These are phyloP conservation scores for Posidonia australis DNA, from an alignment of 106 monocot species.

Conservation along the genomic window DNA sequence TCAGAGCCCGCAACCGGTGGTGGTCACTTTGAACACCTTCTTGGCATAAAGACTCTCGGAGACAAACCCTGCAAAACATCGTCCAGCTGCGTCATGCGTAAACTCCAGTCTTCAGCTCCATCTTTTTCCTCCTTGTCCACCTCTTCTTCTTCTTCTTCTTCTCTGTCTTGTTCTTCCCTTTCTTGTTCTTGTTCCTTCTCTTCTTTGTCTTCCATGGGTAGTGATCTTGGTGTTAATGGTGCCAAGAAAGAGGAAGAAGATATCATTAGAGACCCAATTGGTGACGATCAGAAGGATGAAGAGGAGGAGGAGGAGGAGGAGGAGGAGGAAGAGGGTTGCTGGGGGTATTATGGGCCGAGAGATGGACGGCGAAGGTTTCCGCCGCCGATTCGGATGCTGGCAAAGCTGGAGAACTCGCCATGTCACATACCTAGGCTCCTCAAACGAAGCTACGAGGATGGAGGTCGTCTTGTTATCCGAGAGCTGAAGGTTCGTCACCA, in stretches of 20 bases:
- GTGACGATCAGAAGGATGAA: neutral
- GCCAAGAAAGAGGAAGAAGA: neutral
- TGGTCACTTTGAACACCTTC: neutral
- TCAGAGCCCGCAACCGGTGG: neutral
- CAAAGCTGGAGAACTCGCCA: constrained; percentile 12
- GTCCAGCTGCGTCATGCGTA: neutral
- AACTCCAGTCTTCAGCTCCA: neutral
- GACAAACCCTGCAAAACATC: neutral
- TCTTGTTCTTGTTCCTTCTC: constrained; percentile 1
- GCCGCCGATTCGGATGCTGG: constrained; percentile 35
- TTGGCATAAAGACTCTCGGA: neutral
- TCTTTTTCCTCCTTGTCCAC: neutral
- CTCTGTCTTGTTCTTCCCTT: neutral
- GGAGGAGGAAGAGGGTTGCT: constrained; percentile 21
- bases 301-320: constrained; percentile 7
- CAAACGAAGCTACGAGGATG: constrained; percentile 26
- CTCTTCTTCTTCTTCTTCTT: neutral
- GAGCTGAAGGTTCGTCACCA: constrained; percentile 15
- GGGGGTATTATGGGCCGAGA: constrained; percentile 32
- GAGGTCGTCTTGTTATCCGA: constrained; percentile 40
- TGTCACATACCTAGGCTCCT: constrained; percentile 22
- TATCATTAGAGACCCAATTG: neutral
- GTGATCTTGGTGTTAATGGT: neutral
- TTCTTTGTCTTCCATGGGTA: neutral
- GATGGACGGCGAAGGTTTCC: constrained; percentile 19